Conservation (phyloP, 2,329 filamentous ascomycete species). For the Plectosphaerella cucumerina region DNA sequence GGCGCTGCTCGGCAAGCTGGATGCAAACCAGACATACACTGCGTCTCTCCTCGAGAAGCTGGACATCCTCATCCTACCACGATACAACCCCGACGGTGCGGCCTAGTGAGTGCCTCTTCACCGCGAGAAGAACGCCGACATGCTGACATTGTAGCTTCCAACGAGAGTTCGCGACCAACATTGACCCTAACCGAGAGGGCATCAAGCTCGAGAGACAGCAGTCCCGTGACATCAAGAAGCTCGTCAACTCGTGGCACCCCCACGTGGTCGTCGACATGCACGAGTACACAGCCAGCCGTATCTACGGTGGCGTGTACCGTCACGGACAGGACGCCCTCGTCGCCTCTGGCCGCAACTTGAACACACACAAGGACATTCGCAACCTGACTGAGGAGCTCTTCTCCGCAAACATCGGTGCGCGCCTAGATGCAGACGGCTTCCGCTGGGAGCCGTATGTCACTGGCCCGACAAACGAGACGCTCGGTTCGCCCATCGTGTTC, state of each 20-base stretch:
- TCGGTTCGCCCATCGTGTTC: slow-evolving; percentile 14
- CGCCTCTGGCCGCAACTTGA: slow-evolving; percentile 21
- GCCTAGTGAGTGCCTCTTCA: slow-evolving; percentile 6
- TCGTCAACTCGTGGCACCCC: slow-evolving; percentile 16
- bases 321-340: slow-evolving; percentile 21
- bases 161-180: slow-evolving; percentile 17
- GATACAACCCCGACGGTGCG: slow-evolving; percentile 23
- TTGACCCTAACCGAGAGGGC: slow-evolving; percentile 23
- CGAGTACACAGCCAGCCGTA: slow-evolving; percentile 16
- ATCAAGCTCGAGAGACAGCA: slow-evolving; percentile 19
- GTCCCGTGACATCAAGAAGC: slow-evolving; percentile 18
- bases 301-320: slow-evolving; percentile 17
- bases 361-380: slow-evolving; percentile 21
- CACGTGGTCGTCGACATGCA: slow-evolving; percentile 20
- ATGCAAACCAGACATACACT: slow-evolving; percentile 19
- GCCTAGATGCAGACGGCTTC: slow-evolving; percentile 15
- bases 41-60: slow-evolving; percentile 18
- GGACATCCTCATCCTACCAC: slow-evolving; percentile 21
- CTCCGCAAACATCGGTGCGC: slow-evolving; percentile 14
- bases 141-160: slow-evolving; percentile 14
- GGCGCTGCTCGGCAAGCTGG: slow-evolving; percentile 20
- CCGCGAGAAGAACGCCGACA: neutral
- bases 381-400: slow-evolving; percentile 16
- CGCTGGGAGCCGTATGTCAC: slow-evolving; percentile 23
- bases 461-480: slow-evolving; percentile 6